Evolutionary conservation across 495 filamentous ascomycete species (phyloP).

Genomic region (Tuber indicum): DNA sequence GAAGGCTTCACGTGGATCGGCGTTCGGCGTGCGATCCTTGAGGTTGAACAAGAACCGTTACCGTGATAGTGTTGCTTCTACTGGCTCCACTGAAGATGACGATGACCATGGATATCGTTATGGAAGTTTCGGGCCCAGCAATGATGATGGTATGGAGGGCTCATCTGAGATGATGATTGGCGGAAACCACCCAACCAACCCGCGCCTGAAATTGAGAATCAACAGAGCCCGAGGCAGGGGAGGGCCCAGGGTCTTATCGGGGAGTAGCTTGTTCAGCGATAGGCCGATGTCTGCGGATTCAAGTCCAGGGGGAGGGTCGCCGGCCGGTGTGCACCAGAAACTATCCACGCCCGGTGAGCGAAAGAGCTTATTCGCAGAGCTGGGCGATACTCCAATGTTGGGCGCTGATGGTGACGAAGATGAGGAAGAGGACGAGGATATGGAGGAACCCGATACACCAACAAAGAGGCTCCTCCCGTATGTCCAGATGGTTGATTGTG

Average conservation of each 20-base stretch:
- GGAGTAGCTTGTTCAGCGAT: slow-evolving; percentile 28
- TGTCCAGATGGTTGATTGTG: slow-evolving; percentile 64
- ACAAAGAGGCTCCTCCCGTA: slow-evolving; percentile 39
- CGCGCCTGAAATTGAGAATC: slow-evolving; percentile 35
- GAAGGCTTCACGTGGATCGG: slow-evolving; percentile 38
- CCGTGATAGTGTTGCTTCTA: slow-evolving; percentile 70
- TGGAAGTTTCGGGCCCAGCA: slow-evolving; percentile 10
- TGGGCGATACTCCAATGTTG: slow-evolving; percentile 53
- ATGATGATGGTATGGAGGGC: slow-evolving; percentile 3
- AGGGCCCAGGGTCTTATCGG: slow-evolving; percentile 24
- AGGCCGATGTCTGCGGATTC: slow-evolving; percentile 12
- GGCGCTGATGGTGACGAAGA: slow-evolving; percentile 32
- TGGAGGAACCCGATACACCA: slow-evolving; percentile 32
- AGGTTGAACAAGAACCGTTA: slow-evolving; percentile 50
- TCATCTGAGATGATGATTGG: slow-evolving; percentile 16
- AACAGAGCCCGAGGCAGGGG: slow-evolving; percentile 31
- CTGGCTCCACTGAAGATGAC: slow-evolving; percentile 79
- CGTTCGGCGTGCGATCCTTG: slow-evolving; percentile 43
- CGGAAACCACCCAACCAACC: slow-evolving; percentile 18
- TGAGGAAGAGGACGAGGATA: slow-evolving; percentile 14
- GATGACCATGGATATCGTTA: slow-evolving; percentile 56
- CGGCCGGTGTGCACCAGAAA: slow-evolving; percentile 19
- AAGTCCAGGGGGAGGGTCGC: slow-evolving; percentile 21
- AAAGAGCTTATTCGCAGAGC: slow-evolving; percentile 84
- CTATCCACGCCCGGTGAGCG: slow-evolving; percentile 34